Percentiles rank a stretch among this genome's conserved stretches.
phyloP scores from a whole-genome alignment of 2,329 filamentous ascomycete genomes.

The Paecilomyces variotii region DNA sequence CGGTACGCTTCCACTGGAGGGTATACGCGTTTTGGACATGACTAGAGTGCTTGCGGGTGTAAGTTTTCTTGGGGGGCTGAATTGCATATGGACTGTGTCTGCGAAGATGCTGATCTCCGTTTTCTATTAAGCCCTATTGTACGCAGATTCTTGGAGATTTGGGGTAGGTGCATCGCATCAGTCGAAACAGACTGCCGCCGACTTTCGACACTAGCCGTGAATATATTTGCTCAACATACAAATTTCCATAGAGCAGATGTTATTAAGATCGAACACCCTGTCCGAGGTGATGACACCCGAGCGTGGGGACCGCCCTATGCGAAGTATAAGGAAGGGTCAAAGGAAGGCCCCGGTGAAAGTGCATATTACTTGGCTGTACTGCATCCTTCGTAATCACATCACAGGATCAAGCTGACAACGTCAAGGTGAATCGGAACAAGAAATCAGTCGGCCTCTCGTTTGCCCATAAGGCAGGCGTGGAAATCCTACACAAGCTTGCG shows the following conservation, averaged over 20 bases:
- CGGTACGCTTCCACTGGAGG: conserved; percentile 63
- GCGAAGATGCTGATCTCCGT: conserved; percentile 7
- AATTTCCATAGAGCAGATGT: conserved; percentile 65
- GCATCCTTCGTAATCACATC: neutral
- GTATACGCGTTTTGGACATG: conserved; percentile 89
- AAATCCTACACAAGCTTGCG: conserved; percentile 77
- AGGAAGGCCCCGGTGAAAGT: conserved; percentile 69
- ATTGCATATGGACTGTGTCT: neutral
- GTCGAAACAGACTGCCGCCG: neutral
- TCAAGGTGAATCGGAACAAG: conserved; percentile 90
- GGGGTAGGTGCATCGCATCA: conserved; percentile 55
- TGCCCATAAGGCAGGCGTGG: conserved; percentile 71
- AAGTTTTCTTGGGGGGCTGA: conserved; percentile 31
- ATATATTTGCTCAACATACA: conserved; percentile 14
- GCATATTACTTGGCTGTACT: conserved; percentile 86
- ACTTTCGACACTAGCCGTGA: neutral
- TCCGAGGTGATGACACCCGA: conserved; percentile 82
- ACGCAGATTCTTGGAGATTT: conserved; percentile 95
- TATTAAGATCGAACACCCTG: conserved; percentile 94
- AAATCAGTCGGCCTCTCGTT: conserved; percentile 90
- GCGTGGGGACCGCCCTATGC: conserved; percentile 97
- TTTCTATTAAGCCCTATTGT: conserved; percentile 63
- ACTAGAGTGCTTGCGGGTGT: conserved; percentile 91
- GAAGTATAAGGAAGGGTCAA: conserved; percentile 55
- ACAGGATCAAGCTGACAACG: neutral